A percentile compares a stretch with the other conserved stretches of the same genome.
These are phyloP conservation scores for Hericium erinaceus DNA, from an alignment of 768 basidiomycete genomes.

Conservation along the genomic window DNA sequence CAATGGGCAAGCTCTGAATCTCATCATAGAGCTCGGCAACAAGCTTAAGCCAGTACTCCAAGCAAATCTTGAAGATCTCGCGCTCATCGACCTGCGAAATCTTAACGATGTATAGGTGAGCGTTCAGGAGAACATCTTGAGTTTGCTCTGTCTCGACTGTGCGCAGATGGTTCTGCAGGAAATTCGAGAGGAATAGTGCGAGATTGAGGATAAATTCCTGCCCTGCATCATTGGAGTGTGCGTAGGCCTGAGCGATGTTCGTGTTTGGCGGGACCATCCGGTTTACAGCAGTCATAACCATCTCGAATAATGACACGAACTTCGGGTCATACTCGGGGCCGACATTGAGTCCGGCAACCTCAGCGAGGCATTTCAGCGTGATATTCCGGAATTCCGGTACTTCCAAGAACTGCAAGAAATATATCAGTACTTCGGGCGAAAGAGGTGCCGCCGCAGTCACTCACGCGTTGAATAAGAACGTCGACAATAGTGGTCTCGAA, in stretches of 20 bases:
- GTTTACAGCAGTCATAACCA: slow-evolving; percentile 97
- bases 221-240: slow-evolving; percentile 80
- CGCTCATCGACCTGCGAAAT: slow-evolving; percentile 97
- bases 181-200: slow-evolving; percentile 95
- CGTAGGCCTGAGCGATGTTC: slow-evolving; percentile 88
- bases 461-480: slow-evolving; percentile 79
- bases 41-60: slow-evolving; percentile 96
- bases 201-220: slow-evolving; percentile 97
- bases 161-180: slow-evolving; percentile 86
- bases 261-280: slow-evolving; percentile 95
- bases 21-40: slow-evolving; percentile 97
- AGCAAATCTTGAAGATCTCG: slow-evolving; percentile 98
- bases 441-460: slow-evolving; percentile 22
- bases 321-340: slow-evolving; percentile 97
- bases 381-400: slow-evolving; percentile 95
- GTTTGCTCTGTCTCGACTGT: slow-evolving; percentile 89
- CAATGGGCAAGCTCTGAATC: slow-evolving; percentile 84
- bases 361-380: slow-evolving; percentile 91
- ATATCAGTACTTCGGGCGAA: slow-evolving; percentile 5
- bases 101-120: slow-evolving; percentile 97
- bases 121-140: slow-evolving; percentile 89
- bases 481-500: slow-evolving; percentile 98
- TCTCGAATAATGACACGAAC: slow-evolving; percentile 94
- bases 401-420: slow-evolving; percentile 71
- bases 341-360: slow-evolving; percentile 91